Conservation (phyloP, 1,139 yeast species). For the Geotrichum europaeum region DNA sequence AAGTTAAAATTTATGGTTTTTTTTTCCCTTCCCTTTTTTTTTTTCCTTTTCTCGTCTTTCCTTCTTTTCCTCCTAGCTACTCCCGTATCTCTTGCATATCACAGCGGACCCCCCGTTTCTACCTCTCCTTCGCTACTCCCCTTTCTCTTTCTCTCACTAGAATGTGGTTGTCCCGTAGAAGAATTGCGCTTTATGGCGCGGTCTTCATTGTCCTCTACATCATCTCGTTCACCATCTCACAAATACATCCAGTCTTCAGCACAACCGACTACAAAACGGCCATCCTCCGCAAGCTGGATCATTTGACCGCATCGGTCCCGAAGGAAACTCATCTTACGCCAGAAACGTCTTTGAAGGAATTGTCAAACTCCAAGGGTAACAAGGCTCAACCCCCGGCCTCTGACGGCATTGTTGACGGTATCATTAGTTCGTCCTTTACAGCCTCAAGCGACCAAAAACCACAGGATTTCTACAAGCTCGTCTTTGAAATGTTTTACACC, state of each 20-base stretch:
- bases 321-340: neutral
- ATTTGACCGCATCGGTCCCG: neutral
- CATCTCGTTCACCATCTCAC: conserved; percentile 1
- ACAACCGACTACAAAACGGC: conserved; percentile 4
- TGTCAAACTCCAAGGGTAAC: neutral
- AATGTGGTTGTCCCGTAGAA: conserved; percentile 8
- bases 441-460: conserved; percentile 2
- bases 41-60: neutral
- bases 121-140: neutral
- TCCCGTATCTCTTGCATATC: neutral
- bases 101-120: neutral
- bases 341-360: neutral
- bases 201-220: conserved; percentile 7
- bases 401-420: neutral
- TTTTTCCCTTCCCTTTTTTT: neutral
- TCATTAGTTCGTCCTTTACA: neutral
- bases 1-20: neutral
- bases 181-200: conserved; percentile 9
- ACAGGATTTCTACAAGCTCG: conserved; percentile 8
- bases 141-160: neutral
- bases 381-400: neutral
- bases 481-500: conserved; percentile 12
- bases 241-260: conserved; percentile 4
- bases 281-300: conserved; percentile 6
- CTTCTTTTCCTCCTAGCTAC: neutral